Percentiles rank a stretch among this genome's conserved stretches.
Conservation (phyloP, 352 stramenopile genomes). For the Saprolegnia diclina region DNA sequence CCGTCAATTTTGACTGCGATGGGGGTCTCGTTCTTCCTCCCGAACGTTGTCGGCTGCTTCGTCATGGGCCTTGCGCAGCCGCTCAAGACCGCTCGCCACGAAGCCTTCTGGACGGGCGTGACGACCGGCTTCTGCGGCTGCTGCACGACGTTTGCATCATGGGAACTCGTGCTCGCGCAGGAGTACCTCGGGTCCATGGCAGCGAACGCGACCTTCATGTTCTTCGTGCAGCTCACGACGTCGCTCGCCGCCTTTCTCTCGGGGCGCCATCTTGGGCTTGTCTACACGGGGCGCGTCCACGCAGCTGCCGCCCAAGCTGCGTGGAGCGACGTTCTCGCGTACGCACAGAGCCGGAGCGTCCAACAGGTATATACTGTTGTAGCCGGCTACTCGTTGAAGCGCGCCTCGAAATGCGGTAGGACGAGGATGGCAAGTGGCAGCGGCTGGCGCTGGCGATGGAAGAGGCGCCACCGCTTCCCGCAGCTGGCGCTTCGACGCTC, state of each 20-base stretch:
- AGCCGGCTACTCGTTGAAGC: background rate
- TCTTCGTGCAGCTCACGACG: conserved; percentile 12
- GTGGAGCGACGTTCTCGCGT: too few relatives aligned
- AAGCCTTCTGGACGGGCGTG: conserved; percentile 46
- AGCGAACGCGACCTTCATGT: conserved; percentile 19
- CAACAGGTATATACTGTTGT: background rate
- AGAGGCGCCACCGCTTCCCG: background rate
- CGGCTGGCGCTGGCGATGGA: background rate
- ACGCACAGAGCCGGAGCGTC: too few relatives aligned
- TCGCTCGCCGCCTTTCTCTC: background rate
- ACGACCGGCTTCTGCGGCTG: conserved; percentile 66
- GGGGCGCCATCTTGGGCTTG: background rate
- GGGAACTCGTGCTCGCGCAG: conserved; percentile 40
- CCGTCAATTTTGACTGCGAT: conserved; percentile 26
- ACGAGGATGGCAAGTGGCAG: conserved; percentile 3
- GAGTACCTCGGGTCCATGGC: conserved; percentile 13
- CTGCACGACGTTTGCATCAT: conserved; percentile 62
- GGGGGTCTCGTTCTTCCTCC: conserved; percentile 48
- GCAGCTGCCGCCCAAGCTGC: too few relatives aligned
- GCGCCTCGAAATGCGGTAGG: background rate
- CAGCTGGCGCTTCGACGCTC: background rate
- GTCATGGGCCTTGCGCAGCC: conserved; percentile 52
- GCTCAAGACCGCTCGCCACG: conserved; percentile 31
- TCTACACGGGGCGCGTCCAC: background rate
- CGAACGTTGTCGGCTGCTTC: conserved; percentile 57